A percentile compares a stretch with the other conserved stretches of the same genome.
phyloP scores from a whole-genome alignment of 768 basidiomycete species.

The Tulasnella sp. region DNA sequence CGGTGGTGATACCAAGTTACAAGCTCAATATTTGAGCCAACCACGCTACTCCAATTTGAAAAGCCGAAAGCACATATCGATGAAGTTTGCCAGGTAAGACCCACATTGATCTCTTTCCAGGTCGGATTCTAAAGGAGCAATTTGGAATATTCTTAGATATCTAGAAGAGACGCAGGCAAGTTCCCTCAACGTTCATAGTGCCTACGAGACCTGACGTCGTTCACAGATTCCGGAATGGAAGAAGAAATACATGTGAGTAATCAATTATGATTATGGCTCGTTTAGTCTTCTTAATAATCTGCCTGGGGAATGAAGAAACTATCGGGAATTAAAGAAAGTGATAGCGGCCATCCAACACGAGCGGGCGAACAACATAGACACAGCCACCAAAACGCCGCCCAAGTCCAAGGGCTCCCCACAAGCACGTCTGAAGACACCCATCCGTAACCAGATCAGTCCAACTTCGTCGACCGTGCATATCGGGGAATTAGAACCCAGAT shows the following conservation, averaged over 20 bases:
- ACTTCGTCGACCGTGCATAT: not conserved
- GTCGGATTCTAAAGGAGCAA: not conserved
- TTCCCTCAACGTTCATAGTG: too few species aligned
- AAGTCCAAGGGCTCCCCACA: conserved; percentile 2
- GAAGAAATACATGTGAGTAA: conserved; percentile 51
- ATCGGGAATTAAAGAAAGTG: conserved; percentile 56
- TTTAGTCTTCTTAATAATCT: too few species aligned
- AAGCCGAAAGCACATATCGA: too few species aligned
- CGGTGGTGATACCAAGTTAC: too few species aligned
- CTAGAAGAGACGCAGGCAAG: conserved; percentile 57
- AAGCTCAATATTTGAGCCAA: too few species aligned
- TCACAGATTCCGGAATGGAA: conserved; percentile 74
- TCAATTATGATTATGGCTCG: too few species aligned
- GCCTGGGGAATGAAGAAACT: too few species aligned
- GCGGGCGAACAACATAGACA: conserved; percentile 19
- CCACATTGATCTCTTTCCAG: conserved; percentile 47
- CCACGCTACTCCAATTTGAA: too few species aligned
- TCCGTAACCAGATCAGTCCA: not conserved
- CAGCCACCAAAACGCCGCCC: not conserved
- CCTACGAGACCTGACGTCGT: too few species aligned
- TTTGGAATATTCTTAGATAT: conserved; percentile 37
- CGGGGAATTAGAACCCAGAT: not conserved
- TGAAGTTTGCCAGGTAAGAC: conserved; percentile 40
- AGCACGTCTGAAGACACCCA: not conserved
- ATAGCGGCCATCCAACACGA: conserved; percentile 44